phyloP scores from a whole-genome alignment of 345 rosid genomes.

The Zanthoxylum bungeanum region DNA sequence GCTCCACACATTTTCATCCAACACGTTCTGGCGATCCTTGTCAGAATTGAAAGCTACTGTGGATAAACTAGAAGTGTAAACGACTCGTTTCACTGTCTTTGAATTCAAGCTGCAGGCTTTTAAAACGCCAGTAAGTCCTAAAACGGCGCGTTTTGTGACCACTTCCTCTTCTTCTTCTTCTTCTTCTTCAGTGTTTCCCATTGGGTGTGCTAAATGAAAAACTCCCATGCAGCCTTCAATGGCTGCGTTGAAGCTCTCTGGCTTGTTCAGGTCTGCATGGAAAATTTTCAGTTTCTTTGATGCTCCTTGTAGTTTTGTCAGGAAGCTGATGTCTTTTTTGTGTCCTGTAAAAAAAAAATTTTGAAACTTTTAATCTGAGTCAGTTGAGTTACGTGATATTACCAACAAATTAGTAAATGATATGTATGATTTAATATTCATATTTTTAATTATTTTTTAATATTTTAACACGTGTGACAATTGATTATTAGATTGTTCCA shows the following conservation, averaged over 20 bases:
- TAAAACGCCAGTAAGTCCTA: conserved; percentile 46
- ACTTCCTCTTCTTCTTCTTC: conserved; percentile 36
- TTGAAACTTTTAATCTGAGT: too few relatives aligned
- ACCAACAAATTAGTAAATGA: too few relatives aligned
- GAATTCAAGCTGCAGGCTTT: conserved; percentile 47
- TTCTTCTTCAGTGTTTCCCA: conserved; percentile 22
- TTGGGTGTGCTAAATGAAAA: conserved; percentile 58
- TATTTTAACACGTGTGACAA: too few relatives aligned
- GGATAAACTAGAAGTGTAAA: conserved; percentile 53
- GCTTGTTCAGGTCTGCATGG: conserved; percentile 44
- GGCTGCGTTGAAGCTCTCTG: conserved; percentile 52
- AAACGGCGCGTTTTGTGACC: conserved; percentile 43
- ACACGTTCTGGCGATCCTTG: conserved; percentile 6
- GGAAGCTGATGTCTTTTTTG: conserved; percentile 48
- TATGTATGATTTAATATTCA: too few relatives aligned
- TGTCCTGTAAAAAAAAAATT: too few relatives aligned
- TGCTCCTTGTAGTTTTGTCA: conserved; percentile 54
- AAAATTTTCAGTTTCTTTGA: conserved; percentile 39
- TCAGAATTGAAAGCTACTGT: neutral
- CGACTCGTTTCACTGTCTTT: conserved; percentile 53
- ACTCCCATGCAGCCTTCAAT: conserved; percentile 57
- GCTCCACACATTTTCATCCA: conserved; percentile 36
- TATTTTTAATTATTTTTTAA: too few relatives aligned
- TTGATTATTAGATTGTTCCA: too few relatives aligned
- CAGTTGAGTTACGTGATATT: too few relatives aligned